These are phyloP conservation scores for Fusarium gaditjirri DNA, from an alignment of 2,329 filamentous ascomycete genomes.

Conservation along the genomic window DNA sequence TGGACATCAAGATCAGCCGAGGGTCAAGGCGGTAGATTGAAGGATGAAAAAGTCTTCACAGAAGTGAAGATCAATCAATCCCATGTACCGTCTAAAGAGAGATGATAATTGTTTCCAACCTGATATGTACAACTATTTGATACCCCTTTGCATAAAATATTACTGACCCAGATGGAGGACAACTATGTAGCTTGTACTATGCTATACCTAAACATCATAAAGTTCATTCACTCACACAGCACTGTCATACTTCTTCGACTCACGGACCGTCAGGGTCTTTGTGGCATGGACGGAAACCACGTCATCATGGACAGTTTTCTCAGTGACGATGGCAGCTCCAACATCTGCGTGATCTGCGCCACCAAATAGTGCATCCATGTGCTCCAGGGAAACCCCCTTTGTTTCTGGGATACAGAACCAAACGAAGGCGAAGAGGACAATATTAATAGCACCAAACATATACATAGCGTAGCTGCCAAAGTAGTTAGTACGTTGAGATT, in stretches of 20 bases:
- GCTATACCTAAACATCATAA: not conserved
- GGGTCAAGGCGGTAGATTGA: not conserved
- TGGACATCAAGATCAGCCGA: not conserved
- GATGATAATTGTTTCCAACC: not conserved
- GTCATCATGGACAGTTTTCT: not conserved
- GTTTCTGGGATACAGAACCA: conserved; percentile 11
- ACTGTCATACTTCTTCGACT: not conserved
- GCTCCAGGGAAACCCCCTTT: not conserved
- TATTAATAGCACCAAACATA: conserved; percentile 3
- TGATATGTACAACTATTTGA: not conserved
- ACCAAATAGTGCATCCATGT: conserved; percentile 1
- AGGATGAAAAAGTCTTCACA: too few relatives aligned
- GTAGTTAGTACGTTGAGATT: not conserved
- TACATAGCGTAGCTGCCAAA: conserved; percentile 1
- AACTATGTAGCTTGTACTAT: not conserved
- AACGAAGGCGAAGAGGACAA: not conserved
- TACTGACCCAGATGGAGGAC: too few relatives aligned
- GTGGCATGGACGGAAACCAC: not conserved
- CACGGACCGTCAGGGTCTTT: not conserved
- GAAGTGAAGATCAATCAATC: not conserved
- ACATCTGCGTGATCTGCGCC: not conserved
- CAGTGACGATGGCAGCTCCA: not conserved
- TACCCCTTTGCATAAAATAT: not conserved
- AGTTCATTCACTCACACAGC: not conserved
- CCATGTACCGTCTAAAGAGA: not conserved